Base-by-base conservation (phyloP, 2,329 filamentous ascomycete species). In the Teratosphaeria nubilosa region DNA sequence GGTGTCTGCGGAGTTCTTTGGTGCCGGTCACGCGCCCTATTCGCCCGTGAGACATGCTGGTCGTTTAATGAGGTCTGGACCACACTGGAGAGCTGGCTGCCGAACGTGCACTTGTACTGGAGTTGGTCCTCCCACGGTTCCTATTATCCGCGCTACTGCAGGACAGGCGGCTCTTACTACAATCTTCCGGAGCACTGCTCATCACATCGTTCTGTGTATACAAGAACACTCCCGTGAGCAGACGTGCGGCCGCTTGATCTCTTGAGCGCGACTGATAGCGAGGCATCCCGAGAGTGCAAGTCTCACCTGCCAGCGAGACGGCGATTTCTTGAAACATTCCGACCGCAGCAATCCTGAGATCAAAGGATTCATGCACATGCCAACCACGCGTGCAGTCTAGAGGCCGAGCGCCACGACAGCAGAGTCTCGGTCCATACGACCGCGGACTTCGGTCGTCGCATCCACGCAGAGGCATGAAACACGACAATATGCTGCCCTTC, bases 401-500 rank as follows among this genome's bases (percentile, higher is more conserved):
- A 48, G 41, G n/a, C 16, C 16, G 41, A 20, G 41, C 41, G 41
- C 41, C 41, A 48, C 41, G 41, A 48, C 41, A 48, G 14, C 34
- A 30, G 34, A 48, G 20, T 24, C 20, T 48, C 41, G 20, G 41
- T 48, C 41, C 41, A 48, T 48, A 20, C 16, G 41, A 22, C 41
- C 9, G 41, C 41, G 41, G 41, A 7, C 6, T 22, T 7, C 9
- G 16, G 16, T 16, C 41, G n/a, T 16, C 41, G n/a, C n/a, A 37
- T 48, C 41, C 16, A 48, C 20, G 9, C 9, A 48, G 16, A 20
- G 51, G 31, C 51, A 53, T 53, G 56, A 57, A 54, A 27, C 45
- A 41, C 31, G 16, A 50, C 34, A 64, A 64, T 58, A 66, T 65
- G 64, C 63, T 69, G 51, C 65, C 66, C 30, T 68, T 63, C 61